Conservation (phyloP, 2,329 filamentous ascomycete genomes). For the Monascus ruber region DNA sequence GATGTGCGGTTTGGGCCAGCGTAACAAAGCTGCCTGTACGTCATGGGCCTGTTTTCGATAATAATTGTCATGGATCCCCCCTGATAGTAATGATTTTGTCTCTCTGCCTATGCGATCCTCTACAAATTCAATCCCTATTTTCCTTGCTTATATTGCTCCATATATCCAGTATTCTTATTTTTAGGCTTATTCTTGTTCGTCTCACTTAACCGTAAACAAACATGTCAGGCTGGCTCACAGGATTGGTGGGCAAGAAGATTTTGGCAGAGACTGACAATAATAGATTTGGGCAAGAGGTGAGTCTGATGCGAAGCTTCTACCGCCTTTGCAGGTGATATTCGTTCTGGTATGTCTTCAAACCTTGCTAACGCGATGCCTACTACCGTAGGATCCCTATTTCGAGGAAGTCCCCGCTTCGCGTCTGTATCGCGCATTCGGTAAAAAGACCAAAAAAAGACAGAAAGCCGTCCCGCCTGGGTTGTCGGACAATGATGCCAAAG, state of each 20-base stretch:
- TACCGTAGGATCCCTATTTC: slow-evolving; percentile 72
- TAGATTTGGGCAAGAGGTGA: slow-evolving; percentile 31
- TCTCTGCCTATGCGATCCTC: no score
- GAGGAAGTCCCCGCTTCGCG: slow-evolving; percentile 67
- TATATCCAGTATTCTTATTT: no score
- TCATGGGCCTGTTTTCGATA: no score
- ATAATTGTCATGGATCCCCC: no score
- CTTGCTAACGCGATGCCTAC: background rate
- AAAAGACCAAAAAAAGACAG: slow-evolving; percentile 70
- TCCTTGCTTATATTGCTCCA: no score
- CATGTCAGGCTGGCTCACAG: slow-evolving; percentile 11
- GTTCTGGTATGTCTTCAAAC: background rate
- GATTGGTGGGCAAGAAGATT: slow-evolving; percentile 21
- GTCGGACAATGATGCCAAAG: slow-evolving; percentile 65
- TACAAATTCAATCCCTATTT: no score
- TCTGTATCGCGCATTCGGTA: slow-evolving; percentile 51
- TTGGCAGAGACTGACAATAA: slow-evolving; percentile 29
- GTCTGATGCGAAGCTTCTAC: no score
- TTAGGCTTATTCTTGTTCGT: background rate
- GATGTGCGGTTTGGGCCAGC: no score
- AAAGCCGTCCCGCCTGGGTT: slow-evolving; percentile 77
- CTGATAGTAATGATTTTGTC: no score
- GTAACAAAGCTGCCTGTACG: no score
- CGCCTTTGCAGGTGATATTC: background rate
- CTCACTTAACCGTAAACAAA: background rate